Evolutionary conservation across 306 rosid species (phyloP).

Genomic region (Casuarina equisetifolia): DNA sequence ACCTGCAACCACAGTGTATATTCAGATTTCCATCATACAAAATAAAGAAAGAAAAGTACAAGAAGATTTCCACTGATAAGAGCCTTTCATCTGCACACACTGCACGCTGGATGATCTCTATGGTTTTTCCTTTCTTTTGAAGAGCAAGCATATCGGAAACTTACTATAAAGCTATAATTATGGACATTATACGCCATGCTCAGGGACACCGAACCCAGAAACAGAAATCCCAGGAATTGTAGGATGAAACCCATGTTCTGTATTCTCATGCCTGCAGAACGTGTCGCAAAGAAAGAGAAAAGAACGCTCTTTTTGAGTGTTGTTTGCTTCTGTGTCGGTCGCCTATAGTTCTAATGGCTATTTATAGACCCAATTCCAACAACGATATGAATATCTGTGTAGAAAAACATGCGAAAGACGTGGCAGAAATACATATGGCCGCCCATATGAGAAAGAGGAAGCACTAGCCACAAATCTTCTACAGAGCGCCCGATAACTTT

Average conservation of each 20-base stretch:
- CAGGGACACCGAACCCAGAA: background rate
- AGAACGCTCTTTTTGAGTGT: background rate
- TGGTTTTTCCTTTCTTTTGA: too few species aligned
- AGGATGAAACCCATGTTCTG: constrained; percentile 15
- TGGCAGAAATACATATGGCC: too few species aligned
- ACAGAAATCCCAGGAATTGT: constrained; percentile 4
- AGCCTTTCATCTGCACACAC: too few species aligned
- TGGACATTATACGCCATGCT: constrained; percentile 21
- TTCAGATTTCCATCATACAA: background rate
- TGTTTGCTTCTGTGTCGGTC: background rate
- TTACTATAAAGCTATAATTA: constrained; percentile 18
- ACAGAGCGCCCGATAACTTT: too few species aligned
- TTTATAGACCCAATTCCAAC: too few species aligned
- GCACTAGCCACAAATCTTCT: too few species aligned
- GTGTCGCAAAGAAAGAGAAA: background rate
- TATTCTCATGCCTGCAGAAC: background rate
- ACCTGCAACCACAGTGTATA: background rate
- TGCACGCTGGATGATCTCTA: too few species aligned
- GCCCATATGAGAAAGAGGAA: too few species aligned
- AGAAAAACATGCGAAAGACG: too few species aligned
- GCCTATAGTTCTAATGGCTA: too few species aligned
- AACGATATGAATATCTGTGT: too few species aligned
- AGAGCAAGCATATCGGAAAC: background rate
- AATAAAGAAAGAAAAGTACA: background rate
- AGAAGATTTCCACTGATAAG: background rate